A percentile compares a stretch with the other conserved stretches of the same genome.
Evolutionary conservation across 2,329 filamentous ascomycete genomes (phyloP).

Genomic region (Ophioceras dolichostomum): DNA sequence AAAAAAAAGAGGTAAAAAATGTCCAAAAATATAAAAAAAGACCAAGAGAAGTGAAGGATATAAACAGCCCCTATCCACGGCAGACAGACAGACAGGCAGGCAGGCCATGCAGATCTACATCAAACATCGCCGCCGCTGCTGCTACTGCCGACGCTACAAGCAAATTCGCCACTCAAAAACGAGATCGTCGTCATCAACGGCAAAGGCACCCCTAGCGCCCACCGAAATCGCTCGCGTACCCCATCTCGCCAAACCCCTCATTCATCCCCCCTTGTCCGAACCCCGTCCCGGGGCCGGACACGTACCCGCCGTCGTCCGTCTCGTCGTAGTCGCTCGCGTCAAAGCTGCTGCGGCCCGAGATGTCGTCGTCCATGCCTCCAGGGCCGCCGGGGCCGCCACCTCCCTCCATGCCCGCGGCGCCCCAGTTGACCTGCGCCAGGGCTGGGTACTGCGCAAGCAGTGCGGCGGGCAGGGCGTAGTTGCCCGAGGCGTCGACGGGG

Average conservation of each 20-base stretch:
- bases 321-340: slow-evolving; percentile 71
- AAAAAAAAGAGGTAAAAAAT: background rate
- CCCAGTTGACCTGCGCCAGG: slow-evolving; percentile 81
- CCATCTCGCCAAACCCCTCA: slow-evolving; percentile 42
- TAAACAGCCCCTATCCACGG: background rate
- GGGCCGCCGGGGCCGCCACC: slow-evolving; percentile 53
- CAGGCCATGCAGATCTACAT: too few relatives aligned
- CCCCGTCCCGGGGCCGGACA: slow-evolving; percentile 48
- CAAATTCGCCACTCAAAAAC: too few relatives aligned
- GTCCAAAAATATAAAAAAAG: too few relatives aligned
- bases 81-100: background rate
- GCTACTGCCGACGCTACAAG: too few relatives aligned
- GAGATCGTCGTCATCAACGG: background rate
- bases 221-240: slow-evolving; percentile 40
- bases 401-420: too few relatives aligned
- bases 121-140: slow-evolving; percentile 1
- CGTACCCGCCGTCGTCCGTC: slow-evolving; percentile 57
- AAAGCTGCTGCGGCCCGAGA: slow-evolving; percentile 71
- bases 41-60: background rate
- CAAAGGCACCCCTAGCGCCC: slow-evolving; percentile 19
- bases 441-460: slow-evolving; percentile 87
- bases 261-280: slow-evolving; percentile 44
- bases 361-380: slow-evolving; percentile 62
- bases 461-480: slow-evolving; percentile 70
- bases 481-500: slow-evolving; percentile 41